Evolutionary conservation across 2,329 filamentous ascomycete species (phyloP), one percentile per base, ranked within the genome.

Genomic region (Monilinia vaccinii-corymbosi): DNA sequence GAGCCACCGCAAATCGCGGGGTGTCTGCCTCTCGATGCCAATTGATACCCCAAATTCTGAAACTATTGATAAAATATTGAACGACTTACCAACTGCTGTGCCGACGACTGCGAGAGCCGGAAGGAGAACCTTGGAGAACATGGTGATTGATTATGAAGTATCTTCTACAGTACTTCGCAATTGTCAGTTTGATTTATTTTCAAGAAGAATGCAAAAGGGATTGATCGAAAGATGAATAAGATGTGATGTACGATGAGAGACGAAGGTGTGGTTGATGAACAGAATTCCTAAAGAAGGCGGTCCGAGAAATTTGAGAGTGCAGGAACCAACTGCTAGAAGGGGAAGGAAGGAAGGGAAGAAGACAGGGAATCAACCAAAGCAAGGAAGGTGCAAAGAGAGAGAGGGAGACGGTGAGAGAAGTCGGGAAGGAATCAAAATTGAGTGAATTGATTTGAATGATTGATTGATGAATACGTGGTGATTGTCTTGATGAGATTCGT

Each of bases 61-160:
- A 40, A 34, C 0, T 4, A 6, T 34, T 23, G n/a, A 38, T 31
- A 21, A 23, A 32, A 36, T 23, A n/a, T 32, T 46, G 13, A 18
- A 18, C 4, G n/a, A 60, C 58, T 42, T 60, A 60, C 58, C 58
- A 60, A 42, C 42, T 28, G 50, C 49, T 21, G 42, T 31, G 28
- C 58, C 42, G 13, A 60, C 23, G 58, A 60, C 58, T 56, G 58
- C 58, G 32, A 60, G 58, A 60, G 50, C 50, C 40, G 58, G 58
- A 14, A 60, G 31, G n/a, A 60, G 31, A 25, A 10, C n/a, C 38
- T 56, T 53, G 31, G 58, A 44, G 49, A 56, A 60, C 58, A 60
- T 60, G 31, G 7, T 60, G 48, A 38, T 6, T 60, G 48, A 38
- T 47, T 60, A 46, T 13, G 32, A 56, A 47, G 49, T 56, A 60